These are phyloP conservation scores for Aegilops sharonensis DNA, from an alignment of 176 grass and related monocot genomes.

Conservation along the genomic window DNA sequence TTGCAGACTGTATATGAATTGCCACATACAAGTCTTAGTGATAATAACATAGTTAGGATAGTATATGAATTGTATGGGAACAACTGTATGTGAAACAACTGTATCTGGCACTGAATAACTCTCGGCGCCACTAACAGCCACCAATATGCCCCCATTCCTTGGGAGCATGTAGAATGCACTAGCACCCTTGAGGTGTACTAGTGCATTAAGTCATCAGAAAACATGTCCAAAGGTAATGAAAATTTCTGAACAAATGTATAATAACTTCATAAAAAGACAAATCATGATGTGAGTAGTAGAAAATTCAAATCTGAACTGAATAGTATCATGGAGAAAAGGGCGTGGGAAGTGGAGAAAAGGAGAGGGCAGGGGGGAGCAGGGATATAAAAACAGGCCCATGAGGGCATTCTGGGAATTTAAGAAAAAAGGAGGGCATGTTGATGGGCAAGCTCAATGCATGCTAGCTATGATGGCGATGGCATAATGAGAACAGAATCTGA, in stretches of 20 bases:
- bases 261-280: background rate
- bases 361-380: background rate
- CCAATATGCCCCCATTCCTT: background rate
- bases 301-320: background rate
- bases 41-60: background rate
- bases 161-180: background rate
- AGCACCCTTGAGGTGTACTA: background rate
- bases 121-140: background rate
- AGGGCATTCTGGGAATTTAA: background rate
- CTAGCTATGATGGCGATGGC: background rate
- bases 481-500: background rate
- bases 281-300: background rate
- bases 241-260: background rate
- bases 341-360: background rate
- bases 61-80: background rate
- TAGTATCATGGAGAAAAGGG: background rate
- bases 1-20: background rate
- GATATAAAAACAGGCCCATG: background rate
- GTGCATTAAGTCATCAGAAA: background rate
- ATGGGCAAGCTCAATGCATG: background rate
- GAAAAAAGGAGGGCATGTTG: background rate
- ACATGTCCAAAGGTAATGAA: background rate
- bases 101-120: constrained; percentile 1
- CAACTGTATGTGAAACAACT: background rate
- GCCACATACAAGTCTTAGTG: background rate